These are phyloP conservation scores for Infundibulicybe gibba DNA, from an alignment of 768 basidiomycete genomes.

Conservation along the genomic window DNA sequence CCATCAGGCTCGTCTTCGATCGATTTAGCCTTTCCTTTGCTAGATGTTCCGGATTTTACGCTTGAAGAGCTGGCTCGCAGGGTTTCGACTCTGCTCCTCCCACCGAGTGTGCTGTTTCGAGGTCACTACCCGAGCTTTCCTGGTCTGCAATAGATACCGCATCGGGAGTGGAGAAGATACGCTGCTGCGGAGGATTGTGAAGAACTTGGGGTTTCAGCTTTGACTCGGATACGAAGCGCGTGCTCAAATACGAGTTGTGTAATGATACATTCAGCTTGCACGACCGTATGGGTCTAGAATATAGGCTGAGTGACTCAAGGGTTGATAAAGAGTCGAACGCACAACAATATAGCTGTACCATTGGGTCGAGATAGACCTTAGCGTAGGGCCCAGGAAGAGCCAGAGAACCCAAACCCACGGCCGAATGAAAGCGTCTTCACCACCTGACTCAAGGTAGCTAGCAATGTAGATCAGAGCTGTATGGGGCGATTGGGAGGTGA, in stretches of 20 bases:
- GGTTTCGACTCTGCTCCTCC: slow-evolving; percentile 10
- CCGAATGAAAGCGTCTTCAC: slow-evolving; percentile 41
- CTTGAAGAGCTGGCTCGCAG: slow-evolving; percentile 3
- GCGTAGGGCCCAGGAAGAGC: slow-evolving; percentile 45
- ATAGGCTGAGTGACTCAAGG: slow-evolving; percentile 29
- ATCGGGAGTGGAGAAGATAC: slow-evolving; percentile 10
- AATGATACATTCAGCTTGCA: slow-evolving; percentile 43
- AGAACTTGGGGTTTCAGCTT: slow-evolving; percentile 29
- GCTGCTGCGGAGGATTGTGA: slow-evolving; percentile 3
- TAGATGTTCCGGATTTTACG: neutral
- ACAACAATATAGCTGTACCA: slow-evolving; percentile 51
- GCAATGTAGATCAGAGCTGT: slow-evolving; percentile 9
- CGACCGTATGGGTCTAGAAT: slow-evolving; percentile 42
- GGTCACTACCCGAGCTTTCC: slow-evolving; percentile 5
- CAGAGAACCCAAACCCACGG: slow-evolving; percentile 70
- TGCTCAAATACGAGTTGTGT: slow-evolving; percentile 41
- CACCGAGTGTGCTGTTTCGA: slow-evolving; percentile 7
- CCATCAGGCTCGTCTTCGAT: slow-evolving; percentile 5
- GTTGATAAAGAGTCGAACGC: slow-evolving; percentile 13
- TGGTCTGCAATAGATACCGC: slow-evolving; percentile 7
- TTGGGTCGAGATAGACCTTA: slow-evolving; percentile 43
- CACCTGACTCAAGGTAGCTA: slow-evolving; percentile 57
- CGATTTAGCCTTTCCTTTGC: neutral
- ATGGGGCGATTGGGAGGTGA: neutral
- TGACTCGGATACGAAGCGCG: slow-evolving; percentile 58